Evolutionary conservation across 2,329 filamentous ascomycete genomes (phyloP).

Genomic region (Diaporthe caulivora): DNA sequence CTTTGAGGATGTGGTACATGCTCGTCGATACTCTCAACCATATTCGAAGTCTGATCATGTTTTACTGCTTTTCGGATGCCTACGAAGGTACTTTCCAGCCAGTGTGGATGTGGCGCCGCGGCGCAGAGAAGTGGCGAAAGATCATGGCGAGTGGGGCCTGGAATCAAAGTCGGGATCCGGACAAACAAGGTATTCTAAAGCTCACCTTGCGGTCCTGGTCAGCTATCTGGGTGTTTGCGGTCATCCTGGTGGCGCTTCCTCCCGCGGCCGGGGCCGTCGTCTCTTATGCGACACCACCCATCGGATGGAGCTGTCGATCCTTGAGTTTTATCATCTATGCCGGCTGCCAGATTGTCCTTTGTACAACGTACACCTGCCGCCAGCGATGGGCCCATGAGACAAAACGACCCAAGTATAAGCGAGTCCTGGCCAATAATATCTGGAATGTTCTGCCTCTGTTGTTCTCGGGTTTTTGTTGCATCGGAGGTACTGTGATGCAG

Average conservation of each 20-base stretch:
- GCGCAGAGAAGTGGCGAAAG: neutral
- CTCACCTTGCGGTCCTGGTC: neutral
- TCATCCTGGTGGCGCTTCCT: conserved; percentile 1
- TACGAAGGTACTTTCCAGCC: neutral
- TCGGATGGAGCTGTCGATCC: neutral
- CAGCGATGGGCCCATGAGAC: neutral
- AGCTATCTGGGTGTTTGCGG: neutral
- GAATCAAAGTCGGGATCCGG: neutral
- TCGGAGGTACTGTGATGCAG: neutral
- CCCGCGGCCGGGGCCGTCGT: neutral
- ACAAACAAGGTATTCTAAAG: neutral
- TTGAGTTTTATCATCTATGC: neutral
- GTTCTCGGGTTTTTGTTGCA: neutral
- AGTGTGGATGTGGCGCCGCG: conserved; percentile 1
- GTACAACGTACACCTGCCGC: neutral
- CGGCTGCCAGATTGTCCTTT: neutral
- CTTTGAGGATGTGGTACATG: neutral
- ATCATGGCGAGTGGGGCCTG: neutral
- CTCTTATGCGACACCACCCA: neutral
- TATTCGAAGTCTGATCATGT: neutral
- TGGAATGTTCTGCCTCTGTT: neutral
- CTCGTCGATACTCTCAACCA: neutral
- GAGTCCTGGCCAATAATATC: neutral
- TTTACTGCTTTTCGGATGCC: neutral
- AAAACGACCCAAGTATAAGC: neutral